Base-by-base conservation (phyloP, 1,284 basidiomycete species). In the Neonothopanus nambi region DNA sequence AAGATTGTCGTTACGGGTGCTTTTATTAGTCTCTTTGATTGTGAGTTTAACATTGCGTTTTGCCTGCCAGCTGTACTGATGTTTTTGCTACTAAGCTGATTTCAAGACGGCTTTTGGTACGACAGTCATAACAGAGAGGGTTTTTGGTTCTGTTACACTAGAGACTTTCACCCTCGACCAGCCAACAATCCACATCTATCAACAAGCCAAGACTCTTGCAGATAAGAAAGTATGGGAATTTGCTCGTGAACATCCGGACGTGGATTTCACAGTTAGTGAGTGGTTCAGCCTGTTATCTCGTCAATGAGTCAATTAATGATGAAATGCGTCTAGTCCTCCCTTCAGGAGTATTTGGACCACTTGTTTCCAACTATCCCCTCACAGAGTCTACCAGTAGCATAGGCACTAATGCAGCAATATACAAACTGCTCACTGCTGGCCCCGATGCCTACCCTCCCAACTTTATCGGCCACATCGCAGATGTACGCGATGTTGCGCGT, bases 401-500 rank as follows among this genome's bases (percentile, higher is more conserved):
- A 13, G 20, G 45, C 30, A 35, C 45, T 15, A 20, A 48, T 23
- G 26, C 9, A n/a, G 35, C 13, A 28, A 20, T 48, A 9, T 48
- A 48, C 17, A 15, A 15, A 13, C 45, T 48, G 8, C n/a, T 48
- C 20, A 3, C 30, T 30, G n/a, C 35, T 17, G 23, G 37, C 24
- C 23, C 23, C 30, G 24, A 52, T 20, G 15, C 45, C 28, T 51
- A 45, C 23, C 42, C 43, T 38, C 18, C 17, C 12, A 9, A 28
- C 6, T 20, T 17, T 9, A 8, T 45, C n/a, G 43, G 42, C 9
- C 21, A 52, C n/a, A 24, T 52, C n/a, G 35, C 46, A 5, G 51
- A 52, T 26, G 30, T 51, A 12, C 40, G 50, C 2, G 50, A 51
- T 23, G 21, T 33, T 45, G 51, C 43, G 18, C 41, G 26, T 36